Percentiles rank a stretch among this genome's conserved stretches.
Conservation (phyloP, 768 basidiomycete genomes). For the Agaricus sinodeliciosus region DNA sequence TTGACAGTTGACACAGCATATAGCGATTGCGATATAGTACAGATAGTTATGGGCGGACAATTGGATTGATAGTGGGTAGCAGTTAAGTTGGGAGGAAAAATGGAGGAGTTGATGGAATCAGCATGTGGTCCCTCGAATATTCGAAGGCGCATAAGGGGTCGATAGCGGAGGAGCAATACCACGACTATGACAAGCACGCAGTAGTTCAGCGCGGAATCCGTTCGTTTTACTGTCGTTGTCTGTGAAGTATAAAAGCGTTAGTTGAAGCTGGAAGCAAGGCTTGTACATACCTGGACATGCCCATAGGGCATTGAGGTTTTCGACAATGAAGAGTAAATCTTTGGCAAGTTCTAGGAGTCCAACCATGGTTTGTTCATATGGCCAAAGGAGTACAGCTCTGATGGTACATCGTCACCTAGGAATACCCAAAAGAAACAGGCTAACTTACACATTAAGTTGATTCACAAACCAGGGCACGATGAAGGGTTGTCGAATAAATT, state of each 20-base stretch:
- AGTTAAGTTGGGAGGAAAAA: not conserved
- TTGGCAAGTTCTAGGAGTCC: constrained; percentile 64
- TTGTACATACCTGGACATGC: constrained; percentile 38
- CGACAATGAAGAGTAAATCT: constrained; percentile 53
- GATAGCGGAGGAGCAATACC: constrained; percentile 7
- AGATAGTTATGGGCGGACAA: not conserved
- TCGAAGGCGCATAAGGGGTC: not conserved
- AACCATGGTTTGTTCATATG: constrained; percentile 47
- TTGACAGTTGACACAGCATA: not conserved
- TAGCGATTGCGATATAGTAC: not conserved
- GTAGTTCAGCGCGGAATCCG: not conserved
- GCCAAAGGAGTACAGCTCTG: constrained; percentile 56
- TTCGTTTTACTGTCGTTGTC: constrained; percentile 5
- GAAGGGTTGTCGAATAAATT: constrained; percentile 63
- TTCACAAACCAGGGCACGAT: constrained; percentile 67
- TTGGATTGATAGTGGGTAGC: not conserved
- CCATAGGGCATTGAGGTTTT: constrained; percentile 67
- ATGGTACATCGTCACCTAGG: not conserved
- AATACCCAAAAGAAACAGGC: not conserved
- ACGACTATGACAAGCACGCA: constrained; percentile 4
- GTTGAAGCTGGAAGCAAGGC: not conserved
- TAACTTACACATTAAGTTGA: constrained; percentile 53
- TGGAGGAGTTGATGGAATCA: not conserved
- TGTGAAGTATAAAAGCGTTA: not conserved
- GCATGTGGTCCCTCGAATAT: constrained; percentile 1